Evolutionary conservation across 2,329 filamentous ascomycete genomes (phyloP).

Genomic region (Nemania sp.): DNA sequence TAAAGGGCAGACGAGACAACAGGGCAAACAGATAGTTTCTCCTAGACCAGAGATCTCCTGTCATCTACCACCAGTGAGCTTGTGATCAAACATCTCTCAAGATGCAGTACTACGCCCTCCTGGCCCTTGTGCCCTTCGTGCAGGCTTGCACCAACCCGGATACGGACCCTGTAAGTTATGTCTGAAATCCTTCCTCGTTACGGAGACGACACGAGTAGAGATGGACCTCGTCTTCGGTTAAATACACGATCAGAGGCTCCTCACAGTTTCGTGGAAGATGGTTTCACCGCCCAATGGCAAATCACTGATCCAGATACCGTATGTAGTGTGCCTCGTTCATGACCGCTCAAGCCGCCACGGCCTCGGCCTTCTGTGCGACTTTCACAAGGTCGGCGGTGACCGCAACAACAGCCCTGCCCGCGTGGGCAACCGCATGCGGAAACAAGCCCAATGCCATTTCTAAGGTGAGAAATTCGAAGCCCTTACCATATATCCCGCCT

Average conservation of each 20-base stretch:
- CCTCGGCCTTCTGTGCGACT: slow-evolving; percentile 41
- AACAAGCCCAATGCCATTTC: slow-evolving; percentile 37
- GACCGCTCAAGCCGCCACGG: slow-evolving; percentile 37
- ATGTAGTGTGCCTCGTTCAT: slow-evolving; percentile 39
- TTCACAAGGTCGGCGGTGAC: slow-evolving; percentile 38
- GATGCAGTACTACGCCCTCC: slow-evolving; percentile 20
- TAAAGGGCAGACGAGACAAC: slow-evolving; percentile 8
- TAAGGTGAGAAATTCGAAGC: slow-evolving; percentile 23
- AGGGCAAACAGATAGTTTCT: not conserved
- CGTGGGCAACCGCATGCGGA: slow-evolving; percentile 31
- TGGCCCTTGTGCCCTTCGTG: slow-evolving; percentile 23
- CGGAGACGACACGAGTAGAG: no score
- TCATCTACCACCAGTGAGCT: not conserved
- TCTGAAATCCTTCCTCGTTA: not conserved
- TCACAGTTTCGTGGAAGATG: not conserved
- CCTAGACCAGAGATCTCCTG: not conserved
- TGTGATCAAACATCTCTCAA: not conserved
- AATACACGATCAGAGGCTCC: no score
- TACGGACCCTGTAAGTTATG: not conserved
- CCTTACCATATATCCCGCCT: not conserved
- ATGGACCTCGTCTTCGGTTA: no score
- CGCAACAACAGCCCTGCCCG: slow-evolving; percentile 32
- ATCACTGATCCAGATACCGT: not conserved
- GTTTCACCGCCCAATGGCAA: not conserved
- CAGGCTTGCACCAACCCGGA: slow-evolving; percentile 38